Evolutionary conservation across 805 yeast genomes (phyloP), one percentile per base, ranked within the genome.

Genomic region (Ogataea trehaloabstinens): DNA sequence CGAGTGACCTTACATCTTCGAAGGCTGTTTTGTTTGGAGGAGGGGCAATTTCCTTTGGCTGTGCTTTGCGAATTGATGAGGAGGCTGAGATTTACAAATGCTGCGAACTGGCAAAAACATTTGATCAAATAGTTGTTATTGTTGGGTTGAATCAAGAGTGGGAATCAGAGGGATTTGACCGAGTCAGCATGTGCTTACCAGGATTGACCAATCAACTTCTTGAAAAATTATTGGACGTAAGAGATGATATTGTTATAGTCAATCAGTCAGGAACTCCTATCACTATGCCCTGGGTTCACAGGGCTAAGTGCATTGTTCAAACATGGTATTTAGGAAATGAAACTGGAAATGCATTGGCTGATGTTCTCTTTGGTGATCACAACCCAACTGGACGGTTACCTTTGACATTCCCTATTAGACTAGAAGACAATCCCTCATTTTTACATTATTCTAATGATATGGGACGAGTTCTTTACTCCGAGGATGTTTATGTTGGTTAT

Each of bases 401-500:
- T 2, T 53, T 79, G 45, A 63, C 82, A 4, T 78, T 73, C 70
- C 84, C 85, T 24, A 53, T 63, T 38, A 66, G 58, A 44, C 48
- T 66, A 32, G 68, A 73, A 48, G 82, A 79, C 56, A 76, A 73
- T 45, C 84, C 85, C 10, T 69, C 82, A 0, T 78, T 55, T 57
- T 58, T 76, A 50, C 75, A 70, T 59, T 76, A 63, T 62, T 61
- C 63, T 20, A 63, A 79, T 6, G 72, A 71, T 51, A 67, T 67
- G 51, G 83, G 84, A 31, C 60, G 71, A 37, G 76, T 71, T 22
- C 51, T 73, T 38, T 81, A 80, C 49, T 84, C 85, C 42, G 87
- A 81, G 56, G 84, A 79, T 52, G 73, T 80, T 32, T 80, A 67
- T 55, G 75, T 80, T 37, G 86, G 85, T 16, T 79, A 80, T 64